Conservation (phyloP, 106 monocot genomes). For the Apostasia shenzhenica region DNA sequence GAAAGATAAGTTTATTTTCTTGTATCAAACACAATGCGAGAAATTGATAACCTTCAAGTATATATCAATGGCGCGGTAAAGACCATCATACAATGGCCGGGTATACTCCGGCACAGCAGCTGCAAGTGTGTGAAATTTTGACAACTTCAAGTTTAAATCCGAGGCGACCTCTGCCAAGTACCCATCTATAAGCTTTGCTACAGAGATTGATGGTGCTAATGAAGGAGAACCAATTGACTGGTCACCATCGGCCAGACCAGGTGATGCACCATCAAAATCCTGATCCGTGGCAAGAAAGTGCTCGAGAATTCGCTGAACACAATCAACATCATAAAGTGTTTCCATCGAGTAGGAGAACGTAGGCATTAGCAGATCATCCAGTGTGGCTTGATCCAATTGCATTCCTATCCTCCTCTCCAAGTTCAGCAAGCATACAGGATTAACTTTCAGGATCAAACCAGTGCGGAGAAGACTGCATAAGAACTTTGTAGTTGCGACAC, state of each 20-base stretch:
- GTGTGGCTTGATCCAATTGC: conserved; percentile 21
- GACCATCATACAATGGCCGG: conserved; percentile 50
- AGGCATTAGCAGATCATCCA: conserved; percentile 30
- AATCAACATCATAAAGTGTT: conserved; percentile 29
- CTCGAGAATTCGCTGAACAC: conserved; percentile 29
- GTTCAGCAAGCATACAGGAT: conserved; percentile 9
- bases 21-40: too few relatives aligned
- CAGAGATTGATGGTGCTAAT: conserved; percentile 25
- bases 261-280: conserved; percentile 17
- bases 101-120: conserved; percentile 44
- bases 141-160: conserved; percentile 46
- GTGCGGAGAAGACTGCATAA: conserved; percentile 22
- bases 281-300: conserved; percentile 23
- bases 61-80: conserved; percentile 57
- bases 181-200: conserved; percentile 50
- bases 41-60: conserved; percentile 40
- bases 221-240: conserved; percentile 27
- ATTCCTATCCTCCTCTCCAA: conserved; percentile 25
- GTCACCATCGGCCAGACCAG: conserved; percentile 28
- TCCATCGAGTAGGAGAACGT: conserved; percentile 28
- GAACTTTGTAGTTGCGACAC: conserved; percentile 17
- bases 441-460: conserved; percentile 19
- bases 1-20: too few relatives aligned
- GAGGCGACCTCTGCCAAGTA: conserved; percentile 50
- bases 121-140: conserved; percentile 43